Conservation (phyloP, 352 stramenopile species). For the Phytopythium mirpurense region DNA sequence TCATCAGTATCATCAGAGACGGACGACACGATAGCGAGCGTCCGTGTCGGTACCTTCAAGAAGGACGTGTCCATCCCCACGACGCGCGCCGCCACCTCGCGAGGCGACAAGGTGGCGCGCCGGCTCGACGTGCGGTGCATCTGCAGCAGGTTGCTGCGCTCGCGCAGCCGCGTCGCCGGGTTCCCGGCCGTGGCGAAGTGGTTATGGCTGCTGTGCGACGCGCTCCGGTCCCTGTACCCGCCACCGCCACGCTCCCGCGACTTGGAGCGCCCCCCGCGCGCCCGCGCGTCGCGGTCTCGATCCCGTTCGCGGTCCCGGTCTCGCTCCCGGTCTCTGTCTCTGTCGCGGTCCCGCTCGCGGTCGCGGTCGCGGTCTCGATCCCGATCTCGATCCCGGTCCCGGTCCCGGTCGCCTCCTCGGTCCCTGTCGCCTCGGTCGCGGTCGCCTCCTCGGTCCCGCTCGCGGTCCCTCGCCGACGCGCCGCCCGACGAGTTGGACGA, state of each 20-base stretch:
- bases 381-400: constrained; percentile 28
- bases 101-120: constrained; percentile 35
- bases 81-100: constrained; percentile 47
- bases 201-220: constrained; percentile 22
- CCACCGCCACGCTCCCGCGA: constrained; percentile 24
- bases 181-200: constrained; percentile 43
- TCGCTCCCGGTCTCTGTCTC: constrained; percentile 23
- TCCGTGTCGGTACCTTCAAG: constrained; percentile 47
- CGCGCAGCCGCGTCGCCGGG: constrained; percentile 45
- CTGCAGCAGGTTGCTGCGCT: constrained; percentile 66
- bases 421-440: constrained; percentile 17
- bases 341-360: constrained; percentile 18
- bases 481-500: constrained; percentile 28
- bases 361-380: constrained; percentile 14
- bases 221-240: constrained; percentile 10
- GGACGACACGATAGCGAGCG: neutral
- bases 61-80: constrained; percentile 66
- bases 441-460: constrained; percentile 17
- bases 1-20: constrained; percentile 4
- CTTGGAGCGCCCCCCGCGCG: constrained; percentile 28
- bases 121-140: constrained; percentile 66
- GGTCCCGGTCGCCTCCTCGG: constrained; percentile 22
- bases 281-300: constrained; percentile 25
- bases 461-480: constrained; percentile 26
- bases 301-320: constrained; percentile 24